Base-by-base conservation (phyloP, 2,329 filamentous ascomycete species). In the Hymenoscyphus fructigenus region DNA sequence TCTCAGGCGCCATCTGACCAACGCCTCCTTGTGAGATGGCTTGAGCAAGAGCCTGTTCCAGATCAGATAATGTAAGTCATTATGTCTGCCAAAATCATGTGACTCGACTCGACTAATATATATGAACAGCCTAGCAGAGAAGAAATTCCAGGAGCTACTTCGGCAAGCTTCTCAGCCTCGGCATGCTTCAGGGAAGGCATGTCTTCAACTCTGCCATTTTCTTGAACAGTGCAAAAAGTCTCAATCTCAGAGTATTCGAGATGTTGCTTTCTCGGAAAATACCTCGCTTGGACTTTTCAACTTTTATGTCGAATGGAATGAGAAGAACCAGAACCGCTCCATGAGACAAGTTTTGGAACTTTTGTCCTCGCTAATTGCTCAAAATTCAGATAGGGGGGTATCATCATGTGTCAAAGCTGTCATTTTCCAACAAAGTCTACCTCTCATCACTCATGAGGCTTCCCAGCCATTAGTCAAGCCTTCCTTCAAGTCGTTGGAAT, bases 381-480 rank as follows among this genome's bases (percentile, higher is more conserved):
- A 78, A 62, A 86, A 88, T 66, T 82, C 84, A 0, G 74, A 79
- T 32, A 70, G 75, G 2, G 71, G 70, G 14, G 66, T 73, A 3
- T 78, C 81, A 34, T 82, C 80, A 67, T 70, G 75, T 29, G 74
- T 83, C 36, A 84, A 83, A 69, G 69, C 74, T 20, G 74, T 73
- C 17, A 79, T 89, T 6, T 71, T 88, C 17, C 75, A 80, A 29
- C 83, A 79, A 5, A 80, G 88, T 6, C 72, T 90, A 17, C 82
- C 84, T 1, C 85, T 89, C 15, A 82, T 91, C 53, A 81, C 83
- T 26, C 83, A 85, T 64, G 81, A 85, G 66, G 86, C 86, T 38
- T 81, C 86, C 17, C 87, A 85, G 68, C 84, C 87, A 10, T 81
- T 88, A 60, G 86, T 88, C 50, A 92, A 92, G 74, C 89, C 89